A percentile compares a stretch with the other conserved stretches of the same genome.
phyloP scores from a whole-genome alignment of 768 basidiomycete genomes.

The Mycena epipterygia region DNA sequence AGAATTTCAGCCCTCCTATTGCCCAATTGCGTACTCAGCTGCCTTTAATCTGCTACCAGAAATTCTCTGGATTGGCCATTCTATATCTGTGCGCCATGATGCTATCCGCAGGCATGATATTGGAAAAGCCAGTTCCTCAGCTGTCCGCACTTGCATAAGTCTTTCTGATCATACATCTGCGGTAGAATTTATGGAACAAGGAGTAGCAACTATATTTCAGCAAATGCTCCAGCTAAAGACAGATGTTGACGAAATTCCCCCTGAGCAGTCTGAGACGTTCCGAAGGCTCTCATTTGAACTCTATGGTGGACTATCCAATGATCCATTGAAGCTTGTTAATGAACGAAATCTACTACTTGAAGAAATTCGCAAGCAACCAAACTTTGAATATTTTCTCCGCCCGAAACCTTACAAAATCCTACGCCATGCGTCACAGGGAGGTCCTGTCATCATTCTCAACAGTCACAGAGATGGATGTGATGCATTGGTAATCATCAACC shows the following conservation, averaged over 20 bases:
- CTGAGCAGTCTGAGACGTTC: not conserved
- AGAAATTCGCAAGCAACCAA: not conserved
- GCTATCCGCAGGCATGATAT: not conserved
- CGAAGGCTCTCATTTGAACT: not conserved
- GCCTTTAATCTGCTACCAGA: not conserved
- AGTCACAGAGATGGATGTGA: too few relatives aligned
- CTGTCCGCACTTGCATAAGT: not conserved
- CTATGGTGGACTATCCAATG: not conserved
- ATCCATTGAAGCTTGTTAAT: not conserved
- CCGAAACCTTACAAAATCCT: conserved; percentile 1
- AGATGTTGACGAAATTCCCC: not conserved
- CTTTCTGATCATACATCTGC: not conserved
- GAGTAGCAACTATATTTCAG: not conserved
- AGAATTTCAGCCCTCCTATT: not conserved
- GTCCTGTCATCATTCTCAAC: too few relatives aligned
- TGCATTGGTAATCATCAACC: too few relatives aligned
- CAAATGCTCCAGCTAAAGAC: too few relatives aligned
- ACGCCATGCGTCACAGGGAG: not conserved
- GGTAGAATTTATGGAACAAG: not conserved
- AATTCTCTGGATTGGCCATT: not conserved
- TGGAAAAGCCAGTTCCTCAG: not conserved
- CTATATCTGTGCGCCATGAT: conserved; percentile 1
- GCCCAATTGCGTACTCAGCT: not conserved
- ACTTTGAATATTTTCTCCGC: not conserved
- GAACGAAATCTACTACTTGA: not conserved